phyloP scores from a whole-genome alignment of 2,329 filamentous ascomycete species.

The Trichoderma sp. region DNA sequence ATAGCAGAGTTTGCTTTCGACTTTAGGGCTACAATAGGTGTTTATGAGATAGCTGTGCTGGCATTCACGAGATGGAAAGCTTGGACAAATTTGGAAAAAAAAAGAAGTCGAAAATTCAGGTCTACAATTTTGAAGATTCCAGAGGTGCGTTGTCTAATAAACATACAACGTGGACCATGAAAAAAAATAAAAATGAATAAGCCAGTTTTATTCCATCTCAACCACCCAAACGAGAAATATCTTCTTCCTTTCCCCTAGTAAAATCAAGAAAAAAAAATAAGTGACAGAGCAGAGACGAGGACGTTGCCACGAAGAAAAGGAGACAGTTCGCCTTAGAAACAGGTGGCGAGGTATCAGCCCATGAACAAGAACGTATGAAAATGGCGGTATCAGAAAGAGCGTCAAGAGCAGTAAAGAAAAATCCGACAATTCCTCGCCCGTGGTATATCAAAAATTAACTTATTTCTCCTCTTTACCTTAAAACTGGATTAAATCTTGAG shows the following conservation, averaged over 20 bases:
- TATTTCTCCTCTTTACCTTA: constrained; percentile 41
- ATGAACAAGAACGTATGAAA: constrained; percentile 4
- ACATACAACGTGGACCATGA: constrained; percentile 29
- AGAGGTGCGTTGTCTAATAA: constrained; percentile 41
- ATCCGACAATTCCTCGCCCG: neutral
- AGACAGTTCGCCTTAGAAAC: constrained; percentile 9
- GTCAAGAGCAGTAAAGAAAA: constrained; percentile 8
- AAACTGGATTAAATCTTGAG: constrained; percentile 67
- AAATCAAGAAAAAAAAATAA: constrained; percentile 20
- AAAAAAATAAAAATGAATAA: neutral
- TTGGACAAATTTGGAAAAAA: constrained; percentile 27
- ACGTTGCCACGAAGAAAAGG: constrained; percentile 12
- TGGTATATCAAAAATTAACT: constrained; percentile 18
- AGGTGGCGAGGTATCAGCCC: constrained; percentile 11
- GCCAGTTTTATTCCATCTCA: constrained; percentile 24
- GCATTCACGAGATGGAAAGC: constrained; percentile 27
- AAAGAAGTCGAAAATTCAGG: constrained; percentile 35
- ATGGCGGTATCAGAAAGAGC: constrained; percentile 24
- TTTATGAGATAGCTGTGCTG: constrained; percentile 17
- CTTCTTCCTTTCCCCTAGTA: constrained; percentile 10
- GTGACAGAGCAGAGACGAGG: constrained; percentile 8
- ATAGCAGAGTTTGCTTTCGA: constrained; percentile 11
- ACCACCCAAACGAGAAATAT: constrained; percentile 25
- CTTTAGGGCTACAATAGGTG: constrained; percentile 12
- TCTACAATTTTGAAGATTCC: constrained; percentile 42